Evolutionary conservation across 2,329 filamentous ascomycete genomes (phyloP).

Genomic region (Scedosporium apiospermum): DNA sequence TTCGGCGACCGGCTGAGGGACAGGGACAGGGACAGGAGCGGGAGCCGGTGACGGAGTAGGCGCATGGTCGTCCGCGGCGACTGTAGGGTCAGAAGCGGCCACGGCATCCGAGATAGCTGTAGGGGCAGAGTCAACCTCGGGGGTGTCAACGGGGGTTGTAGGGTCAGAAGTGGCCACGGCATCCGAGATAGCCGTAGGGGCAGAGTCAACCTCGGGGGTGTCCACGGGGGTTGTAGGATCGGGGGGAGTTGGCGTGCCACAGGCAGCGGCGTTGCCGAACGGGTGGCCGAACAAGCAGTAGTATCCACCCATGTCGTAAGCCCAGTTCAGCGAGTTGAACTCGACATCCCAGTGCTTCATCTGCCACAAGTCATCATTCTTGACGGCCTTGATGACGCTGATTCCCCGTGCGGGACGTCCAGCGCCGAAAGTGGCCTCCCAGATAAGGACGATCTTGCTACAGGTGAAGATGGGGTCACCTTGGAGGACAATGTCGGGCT

Average conservation of each 20-base stretch:
- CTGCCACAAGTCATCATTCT: conserved; percentile 10
- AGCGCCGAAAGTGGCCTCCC: conserved; percentile 10
- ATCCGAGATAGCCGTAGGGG: too few species aligned
- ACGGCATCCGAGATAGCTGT: too few species aligned
- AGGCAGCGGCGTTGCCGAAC: conserved; percentile 7
- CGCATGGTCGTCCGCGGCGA: too few species aligned
- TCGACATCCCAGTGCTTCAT: conserved; percentile 11
- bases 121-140: too few species aligned
- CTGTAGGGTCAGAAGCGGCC: too few species aligned
- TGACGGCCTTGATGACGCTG: conserved; percentile 12
- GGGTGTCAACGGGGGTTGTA: background rate
- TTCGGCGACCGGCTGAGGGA: too few species aligned
- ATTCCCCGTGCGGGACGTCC: conserved; percentile 9
- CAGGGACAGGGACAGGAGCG: too few species aligned
- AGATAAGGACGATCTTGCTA: conserved; percentile 9
- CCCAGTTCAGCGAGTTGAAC: conserved; percentile 12
- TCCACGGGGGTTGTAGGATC: background rate
- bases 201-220: too few species aligned
- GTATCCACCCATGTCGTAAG: conserved; percentile 10
- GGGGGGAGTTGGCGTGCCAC: conserved; percentile 6
- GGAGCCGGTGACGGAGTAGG: too few species aligned
- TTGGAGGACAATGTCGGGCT: conserved; percentile 5
- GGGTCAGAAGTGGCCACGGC: background rate
- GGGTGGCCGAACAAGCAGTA: conserved; percentile 11
- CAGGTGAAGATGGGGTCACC: conserved; percentile 9